Evolutionary conservation across 1,284 basidiomycete species (phyloP).

Genomic region (Volvariella surrecta): DNA sequence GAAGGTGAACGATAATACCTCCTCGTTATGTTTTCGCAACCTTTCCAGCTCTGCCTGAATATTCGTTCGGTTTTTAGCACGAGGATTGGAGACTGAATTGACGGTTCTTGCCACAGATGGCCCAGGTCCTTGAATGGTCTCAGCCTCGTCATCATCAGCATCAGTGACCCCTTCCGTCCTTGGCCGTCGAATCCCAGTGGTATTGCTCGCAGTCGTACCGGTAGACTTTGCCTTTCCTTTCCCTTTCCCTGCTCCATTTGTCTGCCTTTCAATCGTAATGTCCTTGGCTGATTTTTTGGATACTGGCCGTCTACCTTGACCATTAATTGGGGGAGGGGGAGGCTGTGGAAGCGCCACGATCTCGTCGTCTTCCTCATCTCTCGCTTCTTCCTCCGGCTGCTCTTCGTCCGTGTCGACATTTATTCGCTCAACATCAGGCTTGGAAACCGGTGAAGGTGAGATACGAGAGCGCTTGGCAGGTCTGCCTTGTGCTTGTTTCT

Average conservation of each 20-base stretch:
- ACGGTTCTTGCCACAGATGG: background rate
- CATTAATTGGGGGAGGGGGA: too few species aligned
- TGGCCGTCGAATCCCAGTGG: background rate
- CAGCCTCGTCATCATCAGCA: conserved; percentile 10
- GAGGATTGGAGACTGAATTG: too few species aligned
- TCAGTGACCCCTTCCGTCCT: too few species aligned
- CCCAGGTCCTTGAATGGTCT: conserved; percentile 14
- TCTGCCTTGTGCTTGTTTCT: too few species aligned
- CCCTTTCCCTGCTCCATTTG: conserved; percentile 16
- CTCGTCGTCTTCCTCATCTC: conserved; percentile 12
- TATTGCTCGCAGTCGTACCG: conserved; percentile 7
- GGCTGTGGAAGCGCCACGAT: conserved; percentile 7
- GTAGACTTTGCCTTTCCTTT: conserved; percentile 24
- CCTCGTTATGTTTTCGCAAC: conserved; percentile 18
- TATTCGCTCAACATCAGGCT: too few species aligned
- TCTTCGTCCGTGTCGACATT: conserved; percentile 4
- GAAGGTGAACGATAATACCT: background rate
- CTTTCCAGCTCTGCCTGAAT: conserved; percentile 13
- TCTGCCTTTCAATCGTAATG: conserved; percentile 9
- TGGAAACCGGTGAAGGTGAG: too few species aligned
- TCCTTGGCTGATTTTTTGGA: too few species aligned
- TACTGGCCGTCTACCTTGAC: too few species aligned
- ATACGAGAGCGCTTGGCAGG: too few species aligned
- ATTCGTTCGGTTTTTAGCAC: too few species aligned
- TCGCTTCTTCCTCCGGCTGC: conserved; percentile 5